Evolutionary conservation across 2,329 filamentous ascomycete genomes (phyloP).

Genomic region (Xylariaceae sp.): DNA sequence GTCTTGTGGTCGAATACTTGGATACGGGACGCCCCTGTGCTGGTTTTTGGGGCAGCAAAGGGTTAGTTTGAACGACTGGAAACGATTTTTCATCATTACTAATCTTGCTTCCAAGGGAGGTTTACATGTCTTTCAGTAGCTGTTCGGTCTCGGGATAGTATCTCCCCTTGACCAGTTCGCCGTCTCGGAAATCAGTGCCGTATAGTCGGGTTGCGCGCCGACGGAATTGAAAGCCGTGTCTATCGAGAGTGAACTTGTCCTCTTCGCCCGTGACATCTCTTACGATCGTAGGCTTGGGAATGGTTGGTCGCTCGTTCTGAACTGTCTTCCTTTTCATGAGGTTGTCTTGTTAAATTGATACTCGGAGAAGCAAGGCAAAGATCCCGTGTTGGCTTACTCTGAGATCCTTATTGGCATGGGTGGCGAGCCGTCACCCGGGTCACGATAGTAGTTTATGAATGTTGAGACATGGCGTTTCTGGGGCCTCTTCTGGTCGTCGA

Average conservation of each 20-base stretch:
- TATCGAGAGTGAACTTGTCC: conserved; percentile 39
- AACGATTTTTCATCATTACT: background rate
- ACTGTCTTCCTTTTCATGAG: conserved; percentile 27
- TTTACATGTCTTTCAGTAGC: conserved; percentile 53
- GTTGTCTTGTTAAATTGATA: conserved; percentile 1
- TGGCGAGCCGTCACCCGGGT: conserved; percentile 30
- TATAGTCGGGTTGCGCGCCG: conserved; percentile 31
- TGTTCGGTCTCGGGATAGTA: conserved; percentile 72
- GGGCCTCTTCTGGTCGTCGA: conserved; percentile 3
- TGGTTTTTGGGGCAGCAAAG: conserved; percentile 32
- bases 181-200: conserved; percentile 42
- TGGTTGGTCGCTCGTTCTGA: conserved; percentile 40
- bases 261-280: conserved; percentile 41
- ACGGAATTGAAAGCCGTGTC: conserved; percentile 40
- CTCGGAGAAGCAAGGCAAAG: background rate
- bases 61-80: background rate
- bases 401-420: conserved; percentile 30
- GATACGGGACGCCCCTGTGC: conserved; percentile 56
- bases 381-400: conserved; percentile 18
- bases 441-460: conserved; percentile 31
- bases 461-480: conserved; percentile 23
- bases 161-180: conserved; percentile 53
- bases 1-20: conserved; percentile 72
- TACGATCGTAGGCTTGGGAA: conserved; percentile 42
- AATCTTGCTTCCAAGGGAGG: background rate